Base-by-base conservation (phyloP, 352 stramenopile genomes). In the Globisporangium splendens region DNA sequence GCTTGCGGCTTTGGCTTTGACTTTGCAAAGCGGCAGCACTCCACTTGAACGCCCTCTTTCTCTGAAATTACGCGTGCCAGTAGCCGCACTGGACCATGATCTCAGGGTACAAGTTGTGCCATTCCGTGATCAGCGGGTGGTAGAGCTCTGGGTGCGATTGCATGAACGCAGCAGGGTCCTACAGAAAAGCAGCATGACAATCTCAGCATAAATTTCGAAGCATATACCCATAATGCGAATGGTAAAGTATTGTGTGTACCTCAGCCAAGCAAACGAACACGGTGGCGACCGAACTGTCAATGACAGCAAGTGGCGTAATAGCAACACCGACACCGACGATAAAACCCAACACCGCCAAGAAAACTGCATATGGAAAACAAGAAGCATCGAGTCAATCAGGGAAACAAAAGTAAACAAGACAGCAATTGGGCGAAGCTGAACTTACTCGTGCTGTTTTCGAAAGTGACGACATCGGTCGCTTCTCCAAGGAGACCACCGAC, bases 211-310 rank as follows among this genome's bases (percentile, higher is more conserved):
- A 4, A 35, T 10, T 35, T 11, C 28, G 10, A 35, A 35, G 28
- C 28, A 35, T 10, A 8, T 11, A 35, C 7, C 28, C 28, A 35
- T 35, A 8, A 35, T 35, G 28, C 10, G 28, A 35, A 35, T 35
- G 5, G 28, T 10, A 11, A 8, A 2, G 5, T 35, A 8, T 35
- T 35, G 24, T 2, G 52, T 63, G 15, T 52, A 83, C 83, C 70
- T 98, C 91, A 2, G 95, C 95, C 68, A 98, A 99, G 75, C 94
- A 98, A 13, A 99, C 96, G 65, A 98, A 98, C 41, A 98, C 93
- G 2, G 96, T 98, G 44, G 96, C 94, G 17, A 98, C 91, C 3
- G 93, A 97, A 61, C 87, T 97, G 66, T 95, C 86, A 28, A 99
- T 92, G 35, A 98, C 92, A 47, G 86, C 86, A 35, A 98, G 75